Percentiles rank a stretch among this genome's conserved stretches.
phyloP scores from a whole-genome alignment of 495 filamentous ascomycete genomes.

The Hypoxylon crocopeplum region DNA sequence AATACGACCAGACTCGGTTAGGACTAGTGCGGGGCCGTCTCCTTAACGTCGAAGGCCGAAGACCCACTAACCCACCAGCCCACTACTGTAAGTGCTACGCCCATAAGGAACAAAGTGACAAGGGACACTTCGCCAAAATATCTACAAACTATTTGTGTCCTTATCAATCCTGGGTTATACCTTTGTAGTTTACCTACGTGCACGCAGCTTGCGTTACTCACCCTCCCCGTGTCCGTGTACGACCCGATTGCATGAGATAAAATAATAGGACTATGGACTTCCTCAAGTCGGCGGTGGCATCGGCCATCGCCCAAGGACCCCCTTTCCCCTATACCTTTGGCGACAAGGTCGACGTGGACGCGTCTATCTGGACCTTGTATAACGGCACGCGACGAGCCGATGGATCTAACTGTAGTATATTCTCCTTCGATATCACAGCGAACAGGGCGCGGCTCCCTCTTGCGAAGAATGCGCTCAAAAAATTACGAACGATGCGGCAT shows the following conservation, averaged over 20 bases:
- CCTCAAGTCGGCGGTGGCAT: conserved; percentile 94
- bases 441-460: conserved; percentile 83
- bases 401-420: conserved; percentile 90
- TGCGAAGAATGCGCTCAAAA: conserved; percentile 90
- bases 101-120: no score
- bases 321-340: conserved; percentile 91
- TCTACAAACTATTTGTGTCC: neutral
- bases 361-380: conserved; percentile 89
- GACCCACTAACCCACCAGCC: no score
- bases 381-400: conserved; percentile 94
- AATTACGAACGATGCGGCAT: conserved; percentile 88
- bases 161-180: no score
- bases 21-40: conserved; percentile 20
- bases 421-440: conserved; percentile 85
- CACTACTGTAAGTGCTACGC: no score
- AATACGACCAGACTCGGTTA: neutral
- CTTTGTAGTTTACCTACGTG: neutral
- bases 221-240: neutral
- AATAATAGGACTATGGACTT: conserved; percentile 76
- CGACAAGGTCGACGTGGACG: conserved; percentile 85
- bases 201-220: neutral
- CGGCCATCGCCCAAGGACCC: conserved; percentile 93
- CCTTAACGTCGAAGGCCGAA: no score
- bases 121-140: conserved; percentile 23
- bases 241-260: conserved; percentile 27